phyloP scores from a whole-genome alignment of 108 stramenopile genomes.

The Hondaea fermentalgiana region DNA sequence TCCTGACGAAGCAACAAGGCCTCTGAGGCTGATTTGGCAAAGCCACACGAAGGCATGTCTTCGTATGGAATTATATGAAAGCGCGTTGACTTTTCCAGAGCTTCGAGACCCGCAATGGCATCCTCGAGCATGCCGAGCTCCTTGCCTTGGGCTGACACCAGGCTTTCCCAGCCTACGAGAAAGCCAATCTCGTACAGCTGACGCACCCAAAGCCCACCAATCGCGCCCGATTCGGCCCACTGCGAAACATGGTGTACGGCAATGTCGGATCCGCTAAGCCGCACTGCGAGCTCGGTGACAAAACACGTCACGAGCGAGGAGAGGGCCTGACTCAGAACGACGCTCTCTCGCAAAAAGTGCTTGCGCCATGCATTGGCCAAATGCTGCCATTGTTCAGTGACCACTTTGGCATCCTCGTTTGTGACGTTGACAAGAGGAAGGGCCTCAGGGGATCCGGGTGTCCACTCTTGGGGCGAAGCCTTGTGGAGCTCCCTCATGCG shows the following conservation, averaged over 20 bases:
- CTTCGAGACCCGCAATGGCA: neutral
- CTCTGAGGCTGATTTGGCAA: neutral
- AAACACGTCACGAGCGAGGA: neutral
- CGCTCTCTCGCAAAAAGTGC: neutral
- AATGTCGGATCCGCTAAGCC: neutral
- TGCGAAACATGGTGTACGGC: neutral
- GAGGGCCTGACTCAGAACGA: neutral
- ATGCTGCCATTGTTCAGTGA: neutral
- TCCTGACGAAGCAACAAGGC: neutral
- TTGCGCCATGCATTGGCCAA: neutral
- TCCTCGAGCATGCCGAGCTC: constrained; percentile 25
- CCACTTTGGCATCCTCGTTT: neutral
- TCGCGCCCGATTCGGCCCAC: neutral
- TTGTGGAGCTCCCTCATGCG: neutral
- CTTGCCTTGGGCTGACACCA: constrained; percentile 14
- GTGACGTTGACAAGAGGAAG: neutral
- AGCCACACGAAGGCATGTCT: neutral
- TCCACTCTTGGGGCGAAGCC: neutral
- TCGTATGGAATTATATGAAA: neutral
- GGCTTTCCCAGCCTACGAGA: constrained; percentile 9
- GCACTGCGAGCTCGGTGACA: neutral
- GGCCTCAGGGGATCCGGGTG: neutral
- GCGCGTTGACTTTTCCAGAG: neutral
- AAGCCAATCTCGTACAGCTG: constrained; percentile 17
- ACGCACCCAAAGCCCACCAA: neutral